phyloP scores from a whole-genome alignment of 176 grass and related monocot genomes.

The Oryza meyeriana region DNA sequence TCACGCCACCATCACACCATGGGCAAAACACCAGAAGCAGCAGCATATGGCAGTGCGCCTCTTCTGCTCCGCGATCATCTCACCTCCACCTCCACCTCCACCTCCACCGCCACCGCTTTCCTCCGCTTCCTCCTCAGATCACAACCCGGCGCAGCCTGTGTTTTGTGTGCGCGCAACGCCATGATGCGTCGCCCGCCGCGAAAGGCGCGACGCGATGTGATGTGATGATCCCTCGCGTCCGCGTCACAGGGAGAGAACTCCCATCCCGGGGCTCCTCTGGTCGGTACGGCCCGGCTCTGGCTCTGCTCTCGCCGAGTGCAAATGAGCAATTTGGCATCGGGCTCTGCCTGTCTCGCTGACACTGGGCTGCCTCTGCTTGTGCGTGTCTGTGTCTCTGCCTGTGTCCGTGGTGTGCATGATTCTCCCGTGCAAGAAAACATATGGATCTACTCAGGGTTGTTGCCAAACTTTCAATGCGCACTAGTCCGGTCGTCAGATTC shows the following conservation, averaged over 20 bases:
- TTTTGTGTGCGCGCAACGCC: neutral
- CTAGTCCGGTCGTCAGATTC: neutral
- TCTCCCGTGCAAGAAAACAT: conserved; percentile 35
- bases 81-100: neutral
- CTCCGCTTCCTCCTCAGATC: neutral
- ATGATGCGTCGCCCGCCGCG: neutral
- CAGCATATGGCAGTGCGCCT: neutral
- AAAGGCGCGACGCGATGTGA: neutral
- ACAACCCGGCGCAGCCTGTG: neutral
- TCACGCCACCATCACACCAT: conserved; percentile 10
- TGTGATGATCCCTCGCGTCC: neutral
- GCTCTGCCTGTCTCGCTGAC: neutral
- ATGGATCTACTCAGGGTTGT: conserved; percentile 3
- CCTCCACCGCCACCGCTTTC: neutral
- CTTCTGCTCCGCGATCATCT: neutral
- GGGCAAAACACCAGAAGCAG: neutral
- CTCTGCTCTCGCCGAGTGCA: neutral
- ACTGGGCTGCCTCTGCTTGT: too few species aligned
- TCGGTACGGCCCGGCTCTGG: neutral
- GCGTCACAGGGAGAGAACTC: neutral
- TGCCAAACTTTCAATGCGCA: conserved; percentile 37
- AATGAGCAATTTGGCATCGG: neutral
- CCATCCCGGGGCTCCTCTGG: neutral
- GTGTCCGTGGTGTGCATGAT: neutral
- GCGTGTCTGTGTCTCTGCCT: too few species aligned